Evolutionary conservation across 352 stramenopile species (phyloP), one percentile per base, ranked within the genome.

Genomic region (Peronospora tabacina): DNA sequence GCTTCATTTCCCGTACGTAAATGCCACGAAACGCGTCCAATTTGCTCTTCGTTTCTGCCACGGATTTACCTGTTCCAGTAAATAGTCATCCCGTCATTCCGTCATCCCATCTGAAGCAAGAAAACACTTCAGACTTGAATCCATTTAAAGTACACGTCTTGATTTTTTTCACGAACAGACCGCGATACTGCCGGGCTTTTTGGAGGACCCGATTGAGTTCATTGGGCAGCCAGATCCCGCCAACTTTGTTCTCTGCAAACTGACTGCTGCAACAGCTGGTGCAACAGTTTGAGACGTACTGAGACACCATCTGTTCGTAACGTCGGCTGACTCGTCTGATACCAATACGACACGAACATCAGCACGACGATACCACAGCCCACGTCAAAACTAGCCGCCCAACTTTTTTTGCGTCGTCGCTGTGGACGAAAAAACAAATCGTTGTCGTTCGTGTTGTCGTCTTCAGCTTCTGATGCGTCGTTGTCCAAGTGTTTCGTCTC

Each of bases 21-120:
- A 90, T 54, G 1, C 87, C 73, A 7, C 75, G 72, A 19, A 87
- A 57, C 32, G 73, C 57, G 47, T 88, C 87, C 40, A 91, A 89
- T 57, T 91, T 91, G 49, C 38, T 67, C 30, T 68, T 72, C 3
- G 74, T 70, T 19, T 91, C 73, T 5, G 58, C 63, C 12, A 86
- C 61, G 7, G 69, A 80, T 52, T 84, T 86, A 15, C 70, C 72
- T 83, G 15, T 11, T 40, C 17, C 28, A 9, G 1, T 32, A 3
- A 12, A 32, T 12, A 4, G 3, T 32, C 3, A 26, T 26, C 22
- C 22, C 7, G 5, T 26, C 20, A 22, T 22, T 4, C 20, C 4
- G 2, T 22, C 33, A n/a, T 36, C 34, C 10, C 7, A n/a, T n/a
- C 9, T 13, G 7, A 41, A 28, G 22, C 22, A 26, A 10, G 0